Conservation (phyloP, 148 eudicot genomes). For the Gaultheria prostrata region DNA sequence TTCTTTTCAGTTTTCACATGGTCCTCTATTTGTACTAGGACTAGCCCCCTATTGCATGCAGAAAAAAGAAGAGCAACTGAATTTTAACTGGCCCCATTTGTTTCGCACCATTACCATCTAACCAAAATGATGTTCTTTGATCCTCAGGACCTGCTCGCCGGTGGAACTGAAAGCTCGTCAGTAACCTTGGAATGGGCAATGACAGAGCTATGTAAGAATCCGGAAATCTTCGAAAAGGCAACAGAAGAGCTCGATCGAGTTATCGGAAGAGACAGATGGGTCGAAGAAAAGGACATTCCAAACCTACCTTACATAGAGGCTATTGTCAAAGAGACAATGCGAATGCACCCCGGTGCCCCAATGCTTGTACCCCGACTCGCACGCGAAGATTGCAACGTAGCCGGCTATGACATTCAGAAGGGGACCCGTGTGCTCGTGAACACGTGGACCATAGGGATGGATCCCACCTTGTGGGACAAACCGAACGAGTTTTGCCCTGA, state of each 20-base stretch:
- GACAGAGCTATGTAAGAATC: constrained; percentile 59
- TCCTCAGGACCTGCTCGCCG: constrained; percentile 77
- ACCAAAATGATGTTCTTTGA: too few relatives aligned
- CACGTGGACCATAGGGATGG: constrained; percentile 74
- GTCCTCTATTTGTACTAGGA: too few relatives aligned
- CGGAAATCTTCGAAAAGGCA: constrained; percentile 55
- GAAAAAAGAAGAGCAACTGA: too few relatives aligned
- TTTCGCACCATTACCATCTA: too few relatives aligned
- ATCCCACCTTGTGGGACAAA: constrained; percentile 58
- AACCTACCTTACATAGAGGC: constrained; percentile 72
- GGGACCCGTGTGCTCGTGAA: constrained; percentile 62
- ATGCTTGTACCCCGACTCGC: constrained; percentile 67
- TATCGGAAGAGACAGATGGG: constrained; percentile 73
- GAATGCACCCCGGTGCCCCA: constrained; percentile 88
- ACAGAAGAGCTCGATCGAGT: constrained; percentile 65
- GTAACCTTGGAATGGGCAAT: constrained; percentile 96
- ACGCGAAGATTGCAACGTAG: constrained; percentile 56
- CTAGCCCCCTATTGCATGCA: too few relatives aligned
- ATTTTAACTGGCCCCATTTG: too few relatives aligned
- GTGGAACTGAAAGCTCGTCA: constrained; percentile 91
- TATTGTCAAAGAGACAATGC: constrained; percentile 80
- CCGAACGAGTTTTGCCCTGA: constrained; percentile 74
- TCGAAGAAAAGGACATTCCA: constrained; percentile 65
- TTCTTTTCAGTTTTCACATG: too few relatives aligned
- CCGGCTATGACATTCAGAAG: constrained; percentile 63